These are phyloP conservation scores for Lodderomyces jiufengensis DNA, from an alignment of 1,139 yeast species.

Conservation along the genomic window DNA sequence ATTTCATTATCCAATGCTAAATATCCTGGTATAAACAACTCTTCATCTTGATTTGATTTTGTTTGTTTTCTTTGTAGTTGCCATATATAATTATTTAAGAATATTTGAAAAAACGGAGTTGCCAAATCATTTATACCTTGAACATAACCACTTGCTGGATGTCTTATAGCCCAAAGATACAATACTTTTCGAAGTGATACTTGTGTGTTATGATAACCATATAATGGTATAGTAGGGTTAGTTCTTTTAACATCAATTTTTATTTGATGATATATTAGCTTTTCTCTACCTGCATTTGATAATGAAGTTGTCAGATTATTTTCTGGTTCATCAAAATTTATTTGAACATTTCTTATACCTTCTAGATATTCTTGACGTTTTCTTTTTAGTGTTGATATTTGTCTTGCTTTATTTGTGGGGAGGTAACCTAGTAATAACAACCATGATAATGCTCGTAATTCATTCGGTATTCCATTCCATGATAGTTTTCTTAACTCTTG, in stretches of 20 bases:
- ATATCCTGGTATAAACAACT: conserved; percentile 36
- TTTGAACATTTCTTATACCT: conserved; percentile 44
- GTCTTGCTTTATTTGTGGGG: conserved; percentile 79
- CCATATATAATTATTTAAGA: conserved; percentile 66
- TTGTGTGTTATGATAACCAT: conserved; percentile 69
- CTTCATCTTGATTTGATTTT: conserved; percentile 19
- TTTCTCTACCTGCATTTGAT: conserved; percentile 45
- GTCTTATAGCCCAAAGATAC: conserved; percentile 94
- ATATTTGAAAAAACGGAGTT: conserved; percentile 91
- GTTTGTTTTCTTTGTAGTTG: conserved; percentile 29
- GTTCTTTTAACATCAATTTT: conserved; percentile 95
- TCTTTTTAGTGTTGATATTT: conserved; percentile 63
- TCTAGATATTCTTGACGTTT: conserved; percentile 85
- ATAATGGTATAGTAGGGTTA: conserved; percentile 76
- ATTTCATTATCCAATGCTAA: conserved; percentile 11
- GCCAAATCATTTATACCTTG: conserved; percentile 96
- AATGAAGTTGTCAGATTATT: conserved; percentile 14
- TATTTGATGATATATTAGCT: conserved; percentile 91
- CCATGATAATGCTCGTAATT: conserved; percentile 84
- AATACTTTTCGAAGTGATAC: conserved; percentile 73
- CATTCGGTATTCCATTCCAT: conserved; percentile 92
- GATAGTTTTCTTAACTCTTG: conserved; percentile 71
- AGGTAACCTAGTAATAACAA: conserved; percentile 83
- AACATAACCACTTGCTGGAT: conserved; percentile 98
- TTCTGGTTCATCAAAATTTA: conserved; percentile 48